Evolutionary conservation across 306 rosid genomes (phyloP), one percentile per base, ranked within the genome.

Genomic region (Castanopsis chinensis): DNA sequence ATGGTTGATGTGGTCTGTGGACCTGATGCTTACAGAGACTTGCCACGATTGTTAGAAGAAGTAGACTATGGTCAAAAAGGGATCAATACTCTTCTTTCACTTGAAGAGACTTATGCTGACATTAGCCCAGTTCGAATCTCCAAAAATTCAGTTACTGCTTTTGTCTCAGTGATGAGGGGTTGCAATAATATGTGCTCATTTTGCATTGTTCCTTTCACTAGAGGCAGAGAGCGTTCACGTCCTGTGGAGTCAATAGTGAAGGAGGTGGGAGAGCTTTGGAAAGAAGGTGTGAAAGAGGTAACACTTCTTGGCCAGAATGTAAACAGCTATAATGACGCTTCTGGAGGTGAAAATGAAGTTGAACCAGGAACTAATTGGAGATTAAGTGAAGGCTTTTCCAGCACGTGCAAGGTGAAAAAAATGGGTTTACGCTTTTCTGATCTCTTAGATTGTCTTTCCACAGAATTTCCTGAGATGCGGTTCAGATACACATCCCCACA

Each of bases 1-100:
- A 95, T 95, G 98, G 98, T 95, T 37, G 99, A 95, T 79, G 98
- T 95, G 76, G 96, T 95, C 35, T 95, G 99, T 11, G 98, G 99
- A 15, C 98, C 98, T 53, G 99, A 95, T 86, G 99, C 99, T 6
- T 95, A 95, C 80, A 89, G 97, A 79, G 99, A 95, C 77, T 85
- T 95, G 77, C 99, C 98, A 0, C 76, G 96, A 12, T 84, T 96
- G 51, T 82, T 93, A 59, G 93, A 96, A 60, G 99, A 93, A 85
- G 98, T 93, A 55, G 99, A 93, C 70, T 87, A 83, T 74, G 99
- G 99, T 17, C 99, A 91, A 83, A 91, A 90, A 83, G 99, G 99
- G 77, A 93, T 95, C 77, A 95, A 95, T 79, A 95, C 99, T 72
- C 91, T 95, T 84, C 98, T 95, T 78, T 95, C 98, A 0, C 96